Evolutionary conservation across 208 protist species (phyloP), one percentile per base, ranked within the genome.

Genomic region (Crithidia expoeki): DNA sequence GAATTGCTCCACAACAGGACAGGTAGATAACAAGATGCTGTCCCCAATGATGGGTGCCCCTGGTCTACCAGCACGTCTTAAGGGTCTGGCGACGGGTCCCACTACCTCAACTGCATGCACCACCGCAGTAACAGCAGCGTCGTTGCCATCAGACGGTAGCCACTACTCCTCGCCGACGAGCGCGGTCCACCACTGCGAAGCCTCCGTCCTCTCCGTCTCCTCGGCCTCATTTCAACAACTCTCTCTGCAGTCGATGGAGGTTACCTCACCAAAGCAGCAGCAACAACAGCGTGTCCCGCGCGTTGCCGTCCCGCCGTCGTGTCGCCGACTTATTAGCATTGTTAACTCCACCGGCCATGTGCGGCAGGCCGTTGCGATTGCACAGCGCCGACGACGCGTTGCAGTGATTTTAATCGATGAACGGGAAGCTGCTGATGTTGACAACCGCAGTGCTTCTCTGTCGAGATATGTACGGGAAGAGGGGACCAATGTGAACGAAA

Each of bases 361-460:
- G 28, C 64, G 71, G 25, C 63, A 76, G 56, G 71, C 71, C 6
- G 63, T 76, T 23, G 72, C 72, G 5, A 61, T 71, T 27, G 72
- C 65, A 10, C 72, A 58, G 6, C 64, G 65, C 7, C 57, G 58
- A 11, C 65, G 63, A 11, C 72, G 72, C 9, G 33, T 78, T 6
- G 72, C 72, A 4, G 47, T 78, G 21, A 60, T 78, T 17, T 28
- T 78, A 17, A 62, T 78, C 40, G 72, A 78, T 12, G 72, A 78
- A 32, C 44, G 72, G 14, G 65, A 78, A 27, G 7, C 60, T 9
- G 27, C 42, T 19, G 25, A 25, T 11, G 51, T 25, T 2, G 50
- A 49, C 5, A 50, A 4, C 44, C 44, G 44, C 36, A 40, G 9
- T 5, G 36, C 36, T 5, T 12, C 36, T 40, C 36, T 12, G 36